Percentiles rank a stretch among this genome's conserved stretches.
phyloP scores from a whole-genome alignment of 768 basidiomycete genomes.

The Wakefieldia striispora region DNA sequence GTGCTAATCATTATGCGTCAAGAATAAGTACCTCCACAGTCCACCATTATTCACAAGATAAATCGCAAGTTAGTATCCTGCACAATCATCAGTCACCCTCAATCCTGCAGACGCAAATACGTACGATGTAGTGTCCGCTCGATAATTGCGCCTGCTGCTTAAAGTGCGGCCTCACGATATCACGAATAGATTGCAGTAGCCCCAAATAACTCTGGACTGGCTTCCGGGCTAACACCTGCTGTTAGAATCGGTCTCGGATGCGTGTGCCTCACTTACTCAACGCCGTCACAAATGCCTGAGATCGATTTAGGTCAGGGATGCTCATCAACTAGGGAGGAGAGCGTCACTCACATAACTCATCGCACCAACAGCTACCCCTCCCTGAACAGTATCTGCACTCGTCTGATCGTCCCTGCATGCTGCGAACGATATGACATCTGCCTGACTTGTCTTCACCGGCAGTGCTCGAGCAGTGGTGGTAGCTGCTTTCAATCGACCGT shows the following conservation, averaged over 20 bases:
- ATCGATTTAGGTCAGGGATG: constrained; percentile 1
- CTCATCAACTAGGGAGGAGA: background rate
- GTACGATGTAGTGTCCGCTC: constrained; percentile 66
- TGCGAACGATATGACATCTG: constrained; percentile 81
- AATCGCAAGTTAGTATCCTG: constrained; percentile 32
- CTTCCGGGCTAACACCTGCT: constrained; percentile 35
- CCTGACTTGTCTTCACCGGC: constrained; percentile 52
- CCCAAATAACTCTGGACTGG: constrained; percentile 66
- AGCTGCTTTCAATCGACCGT: constrained; percentile 49
- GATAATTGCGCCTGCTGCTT: constrained; percentile 73
- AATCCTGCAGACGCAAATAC: constrained; percentile 5
- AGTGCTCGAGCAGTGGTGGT: constrained; percentile 36
- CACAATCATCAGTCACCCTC: constrained; percentile 1
- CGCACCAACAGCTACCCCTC: constrained; percentile 68
- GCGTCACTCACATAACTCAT: constrained; percentile 68
- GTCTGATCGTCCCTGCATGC: constrained; percentile 71
- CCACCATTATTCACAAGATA: constrained; percentile 22
- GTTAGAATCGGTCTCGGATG: background rate
- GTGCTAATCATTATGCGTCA: background rate
- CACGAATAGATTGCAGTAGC: constrained; percentile 56
- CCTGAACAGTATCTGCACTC: constrained; percentile 66
- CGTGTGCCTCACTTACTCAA: constrained; percentile 35
- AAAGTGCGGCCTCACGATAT: constrained; percentile 56
- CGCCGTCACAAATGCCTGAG: constrained; percentile 59
- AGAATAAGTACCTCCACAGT: constrained; percentile 5